Conservation (phyloP, 805 yeast genomes). For the Saccharomycopsis sp. region DNA sequence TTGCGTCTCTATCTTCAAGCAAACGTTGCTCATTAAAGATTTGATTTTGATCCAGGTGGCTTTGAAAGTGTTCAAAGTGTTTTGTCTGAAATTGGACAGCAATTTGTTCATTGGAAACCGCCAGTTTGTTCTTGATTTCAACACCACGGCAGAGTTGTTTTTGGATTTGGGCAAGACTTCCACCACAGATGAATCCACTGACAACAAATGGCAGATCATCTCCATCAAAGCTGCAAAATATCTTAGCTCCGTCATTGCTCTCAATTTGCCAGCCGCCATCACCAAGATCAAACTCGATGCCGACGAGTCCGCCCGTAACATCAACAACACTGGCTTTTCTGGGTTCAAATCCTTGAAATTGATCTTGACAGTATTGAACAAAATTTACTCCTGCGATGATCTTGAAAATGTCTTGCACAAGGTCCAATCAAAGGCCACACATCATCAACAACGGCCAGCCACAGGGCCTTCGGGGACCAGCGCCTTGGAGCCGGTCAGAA, state of each 20-base stretch:
- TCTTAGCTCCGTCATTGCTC: constrained; percentile 19
- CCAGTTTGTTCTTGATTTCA: constrained; percentile 42
- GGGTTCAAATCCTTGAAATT: constrained; percentile 6
- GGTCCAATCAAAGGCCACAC: not conserved
- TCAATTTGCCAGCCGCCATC: constrained; percentile 5
- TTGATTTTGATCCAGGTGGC: constrained; percentile 48
- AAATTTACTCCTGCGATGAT: constrained; percentile 7
- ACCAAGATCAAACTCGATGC: no score
- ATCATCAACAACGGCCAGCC: no score
- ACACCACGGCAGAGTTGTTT: constrained; percentile 28
- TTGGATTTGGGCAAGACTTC: constrained; percentile 22
- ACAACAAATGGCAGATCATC: constrained; percentile 17
- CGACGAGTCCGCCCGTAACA: no score
- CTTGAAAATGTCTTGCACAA: constrained; percentile 5
- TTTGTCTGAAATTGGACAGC: constrained; percentile 47
- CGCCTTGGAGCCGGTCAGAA: not conserved
- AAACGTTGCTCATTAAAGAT: constrained; percentile 49
- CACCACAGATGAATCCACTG: not conserved
- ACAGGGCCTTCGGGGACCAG: no score
- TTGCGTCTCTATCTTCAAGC: constrained; percentile 49
- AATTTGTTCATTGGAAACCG: constrained; percentile 60
- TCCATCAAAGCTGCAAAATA: constrained; percentile 25
- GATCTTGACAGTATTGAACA: constrained; percentile 5
- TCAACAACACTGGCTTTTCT: no score
- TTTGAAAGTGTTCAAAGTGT: constrained; percentile 38